Evolutionary conservation across 2,329 filamentous ascomycete genomes (phyloP).

Genomic region (Pseudogymnoascus sp.): DNA sequence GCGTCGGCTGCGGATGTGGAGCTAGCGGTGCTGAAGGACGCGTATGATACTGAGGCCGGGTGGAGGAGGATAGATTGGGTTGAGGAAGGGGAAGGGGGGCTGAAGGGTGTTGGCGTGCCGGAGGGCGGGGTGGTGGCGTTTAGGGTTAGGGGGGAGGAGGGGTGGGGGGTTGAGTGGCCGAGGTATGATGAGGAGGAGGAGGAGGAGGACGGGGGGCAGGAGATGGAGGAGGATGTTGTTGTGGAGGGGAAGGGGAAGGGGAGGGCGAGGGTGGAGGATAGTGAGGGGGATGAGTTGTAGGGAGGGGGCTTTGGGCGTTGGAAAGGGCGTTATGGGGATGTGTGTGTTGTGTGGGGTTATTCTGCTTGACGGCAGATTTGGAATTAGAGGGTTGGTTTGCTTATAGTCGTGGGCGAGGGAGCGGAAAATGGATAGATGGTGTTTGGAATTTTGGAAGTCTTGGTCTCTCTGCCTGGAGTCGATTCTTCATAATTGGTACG

Average conservation of each 20-base stretch:
- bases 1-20: conserved; percentile 34
- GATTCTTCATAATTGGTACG: too few species aligned
- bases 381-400: too few species aligned
- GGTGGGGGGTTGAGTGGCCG: conserved; percentile 17
- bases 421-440: too few species aligned
- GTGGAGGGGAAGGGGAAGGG: conserved; percentile 8
- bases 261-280: background rate
- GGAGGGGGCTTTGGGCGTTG: background rate
- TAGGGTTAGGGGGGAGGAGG: conserved; percentile 26
- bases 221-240: conserved; percentile 16
- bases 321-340: too few species aligned
- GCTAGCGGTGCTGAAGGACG: conserved; percentile 39
- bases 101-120: conserved; percentile 29
- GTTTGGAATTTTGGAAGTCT: too few species aligned
- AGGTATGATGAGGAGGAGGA: conserved; percentile 35
- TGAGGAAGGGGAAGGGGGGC: conserved; percentile 26
- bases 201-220: conserved; percentile 17
- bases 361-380: too few species aligned
- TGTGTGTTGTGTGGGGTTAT: too few species aligned
- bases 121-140: conserved; percentile 35
- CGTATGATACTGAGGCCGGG: conserved; percentile 39
- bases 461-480: too few species aligned
- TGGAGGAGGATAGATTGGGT: conserved; percentile 36
- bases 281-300: background rate
- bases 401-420: too few species aligned